A percentile compares a stretch with the other conserved stretches of the same genome.
These are phyloP conservation scores for Apiospora saccharicola DNA, from an alignment of 2,329 filamentous ascomycete genomes.

Conservation along the genomic window DNA sequence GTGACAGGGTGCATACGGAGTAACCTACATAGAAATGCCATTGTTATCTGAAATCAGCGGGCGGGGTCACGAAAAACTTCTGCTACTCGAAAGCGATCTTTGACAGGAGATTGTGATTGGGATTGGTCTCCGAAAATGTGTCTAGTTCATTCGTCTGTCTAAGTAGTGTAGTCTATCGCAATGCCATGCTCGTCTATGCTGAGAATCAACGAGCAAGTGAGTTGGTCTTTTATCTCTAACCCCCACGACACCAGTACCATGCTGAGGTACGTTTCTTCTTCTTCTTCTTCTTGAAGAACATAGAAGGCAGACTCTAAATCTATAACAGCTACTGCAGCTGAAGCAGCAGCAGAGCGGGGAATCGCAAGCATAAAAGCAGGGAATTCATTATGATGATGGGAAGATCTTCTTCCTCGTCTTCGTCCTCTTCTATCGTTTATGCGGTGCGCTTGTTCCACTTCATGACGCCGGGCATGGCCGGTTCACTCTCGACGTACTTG, in stretches of 20 bases:
- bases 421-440: neutral
- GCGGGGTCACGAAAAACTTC: neutral
- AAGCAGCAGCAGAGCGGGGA: neutral
- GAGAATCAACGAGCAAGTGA: neutral
- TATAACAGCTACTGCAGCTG: neutral
- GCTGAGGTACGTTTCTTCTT: neutral
- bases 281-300: neutral
- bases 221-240: neutral
- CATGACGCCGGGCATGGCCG: conserved; percentile 37
- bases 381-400: neutral
- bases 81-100: too few relatives aligned
- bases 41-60: too few relatives aligned
- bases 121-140: neutral
- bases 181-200: neutral
- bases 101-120: neutral
- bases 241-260: neutral
- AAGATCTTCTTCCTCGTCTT: neutral
- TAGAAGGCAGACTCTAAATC: neutral
- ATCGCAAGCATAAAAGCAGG: neutral
- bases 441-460: conserved; percentile 32
- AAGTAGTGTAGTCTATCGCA: conserved; percentile 7
- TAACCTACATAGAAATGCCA: too few relatives aligned
- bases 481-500: conserved; percentile 45
- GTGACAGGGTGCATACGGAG: too few relatives aligned
- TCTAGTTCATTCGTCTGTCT: conserved; percentile 3